Evolutionary conservation across 2,329 filamentous ascomycete species (phyloP).

Genomic region (Pseudogymnoascus sp.): DNA sequence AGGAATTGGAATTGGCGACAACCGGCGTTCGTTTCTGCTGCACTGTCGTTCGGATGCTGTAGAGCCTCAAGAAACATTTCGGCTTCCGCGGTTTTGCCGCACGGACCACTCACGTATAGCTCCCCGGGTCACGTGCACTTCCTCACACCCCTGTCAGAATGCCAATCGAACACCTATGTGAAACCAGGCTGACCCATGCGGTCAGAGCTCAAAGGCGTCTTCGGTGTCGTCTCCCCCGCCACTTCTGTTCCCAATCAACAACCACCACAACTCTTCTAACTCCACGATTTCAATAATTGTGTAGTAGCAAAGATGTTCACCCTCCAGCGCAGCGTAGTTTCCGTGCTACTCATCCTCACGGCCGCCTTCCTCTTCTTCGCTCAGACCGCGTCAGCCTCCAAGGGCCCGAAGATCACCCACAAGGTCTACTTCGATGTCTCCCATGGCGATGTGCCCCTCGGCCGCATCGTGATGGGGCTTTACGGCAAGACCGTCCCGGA

Average conservation of each 20-base stretch:
- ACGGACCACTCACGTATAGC: neutral
- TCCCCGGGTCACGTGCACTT: neutral
- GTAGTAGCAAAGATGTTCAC: conserved; percentile 58
- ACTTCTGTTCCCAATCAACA: conserved; percentile 11
- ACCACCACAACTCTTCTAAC: conserved; percentile 12
- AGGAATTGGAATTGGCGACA: neutral
- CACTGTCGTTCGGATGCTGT: neutral
- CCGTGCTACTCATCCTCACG: conserved; percentile 69
- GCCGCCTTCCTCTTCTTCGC: conserved; percentile 69
- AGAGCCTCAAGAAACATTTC: conserved; percentile 7
- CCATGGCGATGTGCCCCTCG: conserved; percentile 66
- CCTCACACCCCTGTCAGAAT: neutral
- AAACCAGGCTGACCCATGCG: neutral
- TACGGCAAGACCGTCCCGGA: conserved; percentile 84
- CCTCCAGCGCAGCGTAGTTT: conserved; percentile 62
- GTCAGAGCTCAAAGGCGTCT: conserved; percentile 1
- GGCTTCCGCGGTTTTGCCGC: neutral
- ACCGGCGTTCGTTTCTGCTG: neutral
- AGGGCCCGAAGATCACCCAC: conserved; percentile 91
- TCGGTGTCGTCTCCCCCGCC: conserved; percentile 1
- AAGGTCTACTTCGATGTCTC: conserved; percentile 88
- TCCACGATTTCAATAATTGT: conserved; percentile 19
- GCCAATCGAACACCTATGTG: conserved; percentile 8
- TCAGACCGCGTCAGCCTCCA: conserved; percentile 64
- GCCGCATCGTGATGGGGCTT: conserved; percentile 72